Evolutionary conservation across 2,329 filamentous ascomycete genomes (phyloP).

Genomic region (Atkinsonella hypoxylon): DNA sequence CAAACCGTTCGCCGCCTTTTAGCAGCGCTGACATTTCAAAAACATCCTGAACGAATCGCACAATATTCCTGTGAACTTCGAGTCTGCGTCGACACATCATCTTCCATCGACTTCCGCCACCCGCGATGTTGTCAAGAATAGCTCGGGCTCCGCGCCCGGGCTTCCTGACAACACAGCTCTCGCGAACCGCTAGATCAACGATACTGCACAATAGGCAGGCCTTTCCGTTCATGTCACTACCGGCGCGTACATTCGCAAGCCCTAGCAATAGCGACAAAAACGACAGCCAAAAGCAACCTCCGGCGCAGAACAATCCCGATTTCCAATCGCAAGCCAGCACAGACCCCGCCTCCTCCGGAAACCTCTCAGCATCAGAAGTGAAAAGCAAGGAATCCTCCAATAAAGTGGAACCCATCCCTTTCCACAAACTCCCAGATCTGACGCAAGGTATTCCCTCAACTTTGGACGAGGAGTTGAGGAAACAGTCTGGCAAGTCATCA

Average conservation of each 20-base stretch:
- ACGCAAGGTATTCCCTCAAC: conserved; percentile 94
- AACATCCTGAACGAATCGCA: neutral
- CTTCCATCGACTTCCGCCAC: neutral
- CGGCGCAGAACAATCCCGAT: neutral
- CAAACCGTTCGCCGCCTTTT: no score
- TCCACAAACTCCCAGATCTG: conserved; percentile 71
- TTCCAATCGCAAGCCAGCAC: conserved; percentile 3
- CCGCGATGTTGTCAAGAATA: conserved; percentile 28
- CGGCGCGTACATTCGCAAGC: conserved; percentile 19
- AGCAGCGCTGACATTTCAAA: neutral
- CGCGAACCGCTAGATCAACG: conserved; percentile 15
- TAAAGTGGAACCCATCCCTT: conserved; percentile 34
- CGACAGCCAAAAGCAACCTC: conserved; percentile 6
- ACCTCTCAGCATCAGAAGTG: neutral
- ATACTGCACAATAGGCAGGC: conserved; percentile 15
- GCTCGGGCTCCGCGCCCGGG: conserved; percentile 22
- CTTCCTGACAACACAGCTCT: conserved; percentile 17
- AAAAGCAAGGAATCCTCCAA: conserved; percentile 15
- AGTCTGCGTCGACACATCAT: neutral
- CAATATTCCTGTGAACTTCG: no score
- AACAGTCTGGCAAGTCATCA: conserved; percentile 23
- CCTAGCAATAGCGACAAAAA: conserved; percentile 7
- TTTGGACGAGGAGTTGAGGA: conserved; percentile 60
- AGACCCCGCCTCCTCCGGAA: conserved; percentile 5
- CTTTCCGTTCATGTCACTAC: conserved; percentile 13